phyloP scores from a whole-genome alignment of 352 stramenopile species.

The Hyaloperonospora arabidopsidis region DNA sequence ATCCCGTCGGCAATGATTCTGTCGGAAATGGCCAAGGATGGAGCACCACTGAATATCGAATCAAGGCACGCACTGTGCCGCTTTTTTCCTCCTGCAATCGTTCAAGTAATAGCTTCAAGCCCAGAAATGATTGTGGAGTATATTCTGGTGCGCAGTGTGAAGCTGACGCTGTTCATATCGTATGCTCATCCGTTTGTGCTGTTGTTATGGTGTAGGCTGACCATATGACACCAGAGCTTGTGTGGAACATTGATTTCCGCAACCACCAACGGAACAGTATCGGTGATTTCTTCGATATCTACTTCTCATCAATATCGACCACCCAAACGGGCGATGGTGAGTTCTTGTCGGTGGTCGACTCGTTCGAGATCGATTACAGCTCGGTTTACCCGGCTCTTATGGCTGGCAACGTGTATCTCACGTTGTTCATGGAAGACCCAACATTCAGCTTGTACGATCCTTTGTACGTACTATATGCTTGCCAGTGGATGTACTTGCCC shows the following conservation, averaged over 20 bases:
- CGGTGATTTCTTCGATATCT: conserved; percentile 65
- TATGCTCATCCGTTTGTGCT: conserved; percentile 6
- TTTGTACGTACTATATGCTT: conserved; percentile 38
- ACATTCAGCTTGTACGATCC: conserved; percentile 89
- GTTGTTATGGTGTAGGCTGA: conserved; percentile 59
- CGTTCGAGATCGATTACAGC: conserved; percentile 69
- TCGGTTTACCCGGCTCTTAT: conserved; percentile 59
- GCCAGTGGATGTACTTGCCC: neutral
- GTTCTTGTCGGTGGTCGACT: conserved; percentile 38
- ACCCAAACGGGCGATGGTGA: conserved; percentile 34
- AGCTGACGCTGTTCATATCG: neutral
- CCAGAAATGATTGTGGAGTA: conserved; percentile 51
- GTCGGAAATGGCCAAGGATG: conserved; percentile 46
- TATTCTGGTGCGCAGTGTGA: conserved; percentile 34
- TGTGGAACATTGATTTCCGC: conserved; percentile 89
- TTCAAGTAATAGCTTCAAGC: conserved; percentile 45
- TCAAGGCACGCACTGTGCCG: conserved; percentile 45
- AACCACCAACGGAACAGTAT: conserved; percentile 72
- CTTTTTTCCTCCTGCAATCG: conserved; percentile 62
- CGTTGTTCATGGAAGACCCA: conserved; percentile 89
- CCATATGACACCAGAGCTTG: conserved; percentile 89
- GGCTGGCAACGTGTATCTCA: conserved; percentile 87
- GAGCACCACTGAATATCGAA: conserved; percentile 39
- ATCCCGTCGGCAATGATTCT: conserved; percentile 58
- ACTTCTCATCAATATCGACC: conserved; percentile 51